phyloP scores from a whole-genome alignment of 805 yeast species.

The Hemisphaericaspora nanyangensis region DNA sequence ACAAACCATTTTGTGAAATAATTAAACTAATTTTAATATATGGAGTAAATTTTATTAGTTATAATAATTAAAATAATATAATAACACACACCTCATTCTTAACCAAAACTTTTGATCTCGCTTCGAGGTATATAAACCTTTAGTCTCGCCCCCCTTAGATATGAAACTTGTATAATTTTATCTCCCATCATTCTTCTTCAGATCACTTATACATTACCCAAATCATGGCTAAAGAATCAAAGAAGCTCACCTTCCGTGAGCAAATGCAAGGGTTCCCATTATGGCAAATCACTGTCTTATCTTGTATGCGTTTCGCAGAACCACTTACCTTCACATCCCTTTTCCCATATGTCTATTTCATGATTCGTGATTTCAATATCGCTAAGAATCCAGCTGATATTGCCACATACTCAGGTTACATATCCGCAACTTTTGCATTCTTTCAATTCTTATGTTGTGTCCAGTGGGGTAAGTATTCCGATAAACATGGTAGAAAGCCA shows the following conservation, averaged over 20 bases:
- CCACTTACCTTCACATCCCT: constrained; percentile 34
- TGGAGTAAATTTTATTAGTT: too few relatives aligned
- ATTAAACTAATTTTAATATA: too few relatives aligned
- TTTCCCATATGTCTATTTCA: constrained; percentile 23
- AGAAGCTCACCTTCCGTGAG: constrained; percentile 29
- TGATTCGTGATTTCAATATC: constrained; percentile 18
- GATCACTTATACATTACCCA: too few relatives aligned
- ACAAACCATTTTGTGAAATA: too few relatives aligned
- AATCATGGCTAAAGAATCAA: too few relatives aligned
- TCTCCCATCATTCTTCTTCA: too few relatives aligned
- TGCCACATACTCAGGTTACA: constrained; percentile 15
- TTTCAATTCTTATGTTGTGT: constrained; percentile 18
- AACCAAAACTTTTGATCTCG: too few relatives aligned
- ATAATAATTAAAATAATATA: too few relatives aligned
- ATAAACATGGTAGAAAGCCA: constrained; percentile 25
- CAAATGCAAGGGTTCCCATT: constrained; percentile 53
- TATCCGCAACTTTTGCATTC: constrained; percentile 18
- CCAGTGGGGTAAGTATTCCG: constrained; percentile 26
- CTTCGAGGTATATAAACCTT: too few relatives aligned
- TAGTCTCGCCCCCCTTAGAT: too few relatives aligned
- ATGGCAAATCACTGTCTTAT: constrained; percentile 35
- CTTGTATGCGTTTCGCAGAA: constrained; percentile 48
- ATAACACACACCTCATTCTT: too few relatives aligned
- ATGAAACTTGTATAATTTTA: too few relatives aligned
- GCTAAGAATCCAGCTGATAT: constrained; percentile 16